Evolutionary conservation across 2,329 filamentous ascomycete genomes (phyloP), one percentile per base, ranked within the genome.

Genomic region (Knoxdaviesia proteae): DNA sequence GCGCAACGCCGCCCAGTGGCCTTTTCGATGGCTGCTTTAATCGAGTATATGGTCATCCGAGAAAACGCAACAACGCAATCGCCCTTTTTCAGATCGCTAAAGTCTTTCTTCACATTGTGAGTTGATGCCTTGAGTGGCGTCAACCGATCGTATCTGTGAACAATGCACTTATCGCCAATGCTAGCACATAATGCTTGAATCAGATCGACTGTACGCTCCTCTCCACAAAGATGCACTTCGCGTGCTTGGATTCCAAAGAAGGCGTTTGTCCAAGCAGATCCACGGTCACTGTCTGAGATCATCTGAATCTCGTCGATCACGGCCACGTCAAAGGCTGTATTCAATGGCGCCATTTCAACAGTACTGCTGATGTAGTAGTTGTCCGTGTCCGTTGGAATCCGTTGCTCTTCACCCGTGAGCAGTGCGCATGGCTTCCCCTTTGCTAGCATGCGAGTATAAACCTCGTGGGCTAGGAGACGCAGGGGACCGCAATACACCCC

Each of bases 291-390:
- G 52, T 86, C 78, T 10, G 74, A 78, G 50, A 98, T 84, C 90
- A 98, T 96, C 59, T 98, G 90, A 45, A 98, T 96, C 62, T 98
- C 90, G 54, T 98, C 90, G 48, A 98, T 88, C 49, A 98, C 88
- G 1, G 84, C 88, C 34, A 98, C 87, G 37, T 96, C 88, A 32
- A 83, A 74, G 2, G 57, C 56, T 4, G 59, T 49, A 50, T 62
- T 68, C n/a, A 67, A 54, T 1, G 70, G 70, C 6, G 69, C 60
- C 71, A 98, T 98, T 58, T 98, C 90, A 3, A 98, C 90, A 0
- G 90, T 98, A 54, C 90, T 94, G 54, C 84, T 88, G 45, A 69
- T 71, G 53, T 93, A 78, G 47, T 67, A 68, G 4, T 60, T 59
- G 42, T 76, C 63, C 1, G 63, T 60, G 7, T 69, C 62, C 40